phyloP scores from a whole-genome alignment of 176 grass and related monocot species.

The Oryza glaberrima region DNA sequence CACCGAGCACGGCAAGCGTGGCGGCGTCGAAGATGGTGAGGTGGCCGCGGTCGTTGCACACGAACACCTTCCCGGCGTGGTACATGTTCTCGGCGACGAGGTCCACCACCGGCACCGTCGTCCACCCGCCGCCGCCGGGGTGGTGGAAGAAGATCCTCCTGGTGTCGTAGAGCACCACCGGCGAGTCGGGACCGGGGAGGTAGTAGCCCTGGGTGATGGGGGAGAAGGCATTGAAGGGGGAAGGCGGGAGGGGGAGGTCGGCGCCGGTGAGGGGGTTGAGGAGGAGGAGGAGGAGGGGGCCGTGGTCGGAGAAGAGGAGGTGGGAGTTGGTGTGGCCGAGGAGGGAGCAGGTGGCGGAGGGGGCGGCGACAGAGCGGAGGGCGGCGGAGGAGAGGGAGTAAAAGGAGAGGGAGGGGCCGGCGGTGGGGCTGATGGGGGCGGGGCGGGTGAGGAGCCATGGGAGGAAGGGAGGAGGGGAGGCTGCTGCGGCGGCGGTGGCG shows the following conservation, averaged over 20 bases:
- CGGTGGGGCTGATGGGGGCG: not conserved
- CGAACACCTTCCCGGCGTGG: constrained; percentile 8
- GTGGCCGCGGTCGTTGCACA: not conserved
- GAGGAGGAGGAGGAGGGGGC: not conserved
- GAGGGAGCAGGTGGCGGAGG: not conserved
- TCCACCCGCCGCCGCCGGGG: not conserved
- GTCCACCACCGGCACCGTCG: constrained; percentile 2
- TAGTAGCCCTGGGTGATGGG: constrained; percentile 21
- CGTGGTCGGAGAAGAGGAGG: constrained; percentile 17
- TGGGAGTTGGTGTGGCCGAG: constrained; percentile 25
- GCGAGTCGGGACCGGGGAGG: not conserved
- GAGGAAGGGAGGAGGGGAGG: not conserved
- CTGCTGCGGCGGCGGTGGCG: not conserved
- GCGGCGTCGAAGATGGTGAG: not conserved
- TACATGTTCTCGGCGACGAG: constrained; percentile 29
- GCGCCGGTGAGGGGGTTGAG: constrained; percentile 9
- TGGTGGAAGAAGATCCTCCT: constrained; percentile 19
- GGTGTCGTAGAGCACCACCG: constrained; percentile 13
- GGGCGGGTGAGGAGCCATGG: constrained; percentile 30
- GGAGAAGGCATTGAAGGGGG: not conserved
- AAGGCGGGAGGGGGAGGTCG: not conserved
- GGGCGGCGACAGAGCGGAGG: not conserved
- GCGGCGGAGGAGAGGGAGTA: not conserved
- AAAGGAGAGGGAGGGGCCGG: not conserved
- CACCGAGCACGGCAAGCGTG: constrained; percentile 5